A percentile compares a stretch with the other conserved stretches of the same genome.
These are phyloP conservation scores for Saturnispora zaruensis DNA, from an alignment of 805 yeast species.

Conservation along the genomic window DNA sequence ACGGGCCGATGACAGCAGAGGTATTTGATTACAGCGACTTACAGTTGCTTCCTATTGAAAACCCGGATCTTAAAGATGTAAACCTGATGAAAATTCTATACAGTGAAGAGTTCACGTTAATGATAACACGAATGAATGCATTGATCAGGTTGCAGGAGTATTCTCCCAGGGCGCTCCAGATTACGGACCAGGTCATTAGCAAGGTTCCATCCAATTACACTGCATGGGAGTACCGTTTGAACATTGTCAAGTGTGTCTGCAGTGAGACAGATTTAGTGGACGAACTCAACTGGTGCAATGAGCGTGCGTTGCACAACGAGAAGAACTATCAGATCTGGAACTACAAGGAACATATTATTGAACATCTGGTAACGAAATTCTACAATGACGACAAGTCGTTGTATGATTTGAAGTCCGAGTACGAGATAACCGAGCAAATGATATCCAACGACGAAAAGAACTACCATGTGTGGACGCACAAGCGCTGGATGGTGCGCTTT, in stretches of 20 bases:
- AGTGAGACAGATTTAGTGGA: conserved; percentile 27
- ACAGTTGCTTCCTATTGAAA: conserved; percentile 10
- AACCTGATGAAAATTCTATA: conserved; percentile 57
- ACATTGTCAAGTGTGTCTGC: conserved; percentile 36
- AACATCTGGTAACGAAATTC: conserved; percentile 16
- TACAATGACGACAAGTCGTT: conserved; percentile 10
- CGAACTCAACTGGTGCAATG: conserved; percentile 77
- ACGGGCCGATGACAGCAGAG: neutral
- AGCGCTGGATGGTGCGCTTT: conserved; percentile 69
- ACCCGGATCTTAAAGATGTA: conserved; percentile 12
- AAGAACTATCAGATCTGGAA: conserved; percentile 98
- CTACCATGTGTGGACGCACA: conserved; percentile 93
- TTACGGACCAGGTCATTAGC: conserved; percentile 56
- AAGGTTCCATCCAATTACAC: conserved; percentile 86
- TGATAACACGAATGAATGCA: conserved; percentile 55
- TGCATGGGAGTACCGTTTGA: conserved; percentile 67
- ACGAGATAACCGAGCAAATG: conserved; percentile 57
- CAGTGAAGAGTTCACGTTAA: conserved; percentile 56
- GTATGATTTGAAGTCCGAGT: conserved; percentile 43
- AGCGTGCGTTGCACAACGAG: conserved; percentile 62
- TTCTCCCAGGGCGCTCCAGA: conserved; percentile 59
- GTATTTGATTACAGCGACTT: conserved; percentile 13
- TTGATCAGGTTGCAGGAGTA: conserved; percentile 51
- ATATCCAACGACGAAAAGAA: conserved; percentile 76
- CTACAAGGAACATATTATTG: conserved; percentile 64